Evolutionary conservation across 2,329 filamentous ascomycete genomes (phyloP), one percentile per base, ranked within the genome.

Genomic region (Tolypocladium tropicale): DNA sequence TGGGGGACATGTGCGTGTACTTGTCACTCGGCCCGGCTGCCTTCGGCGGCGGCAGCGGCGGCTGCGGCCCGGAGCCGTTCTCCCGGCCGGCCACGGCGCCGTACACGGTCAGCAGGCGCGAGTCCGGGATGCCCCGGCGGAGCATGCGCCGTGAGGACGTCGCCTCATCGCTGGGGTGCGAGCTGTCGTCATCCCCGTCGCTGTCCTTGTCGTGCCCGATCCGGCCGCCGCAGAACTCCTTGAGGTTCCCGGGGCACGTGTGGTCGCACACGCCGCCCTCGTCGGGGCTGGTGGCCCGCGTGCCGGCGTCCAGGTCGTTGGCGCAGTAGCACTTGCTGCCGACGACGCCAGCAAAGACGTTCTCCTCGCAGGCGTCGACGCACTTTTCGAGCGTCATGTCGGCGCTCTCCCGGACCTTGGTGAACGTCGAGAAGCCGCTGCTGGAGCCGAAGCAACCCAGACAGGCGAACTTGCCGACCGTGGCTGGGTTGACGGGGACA

Each of bases 261-360:
- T 61, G 60, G 54, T 73, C 60, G 59, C 77, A 48, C 63, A 64
- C 2, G 57, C 53, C 1, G 71, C 59, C 58, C 41, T 53, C 51
- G 4, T 56, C 28, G 9, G 28, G 28, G 28, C 55, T 51, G 21
- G 53, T 51, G 14, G 75, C 71, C 14, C 61, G 67, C n/a, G 76
- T 74, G 49, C 70, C 67, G 5, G 65, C 64, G 39, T 74, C 73
- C 21, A 79, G 66, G 2, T 54, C 57, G 14, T 72, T 65, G 36
- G 76, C 75, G 56, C 78, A 80, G 65, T 76, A 78, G 62, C 77
- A 80, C 25, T 65, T 65, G 12, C 66, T 72, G 32, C 69, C 65
- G 28, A 68, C 72, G 43, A 76, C 59, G 53, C 73, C 76, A 2
- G 72, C 70, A 55, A 74, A 77, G 21, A 65, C 69, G 39, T 57